Percentiles rank a stretch among this genome's conserved stretches.
Evolutionary conservation across 345 rosid genomes (phyloP).

Genomic region (Hypericum perforatum): DNA sequence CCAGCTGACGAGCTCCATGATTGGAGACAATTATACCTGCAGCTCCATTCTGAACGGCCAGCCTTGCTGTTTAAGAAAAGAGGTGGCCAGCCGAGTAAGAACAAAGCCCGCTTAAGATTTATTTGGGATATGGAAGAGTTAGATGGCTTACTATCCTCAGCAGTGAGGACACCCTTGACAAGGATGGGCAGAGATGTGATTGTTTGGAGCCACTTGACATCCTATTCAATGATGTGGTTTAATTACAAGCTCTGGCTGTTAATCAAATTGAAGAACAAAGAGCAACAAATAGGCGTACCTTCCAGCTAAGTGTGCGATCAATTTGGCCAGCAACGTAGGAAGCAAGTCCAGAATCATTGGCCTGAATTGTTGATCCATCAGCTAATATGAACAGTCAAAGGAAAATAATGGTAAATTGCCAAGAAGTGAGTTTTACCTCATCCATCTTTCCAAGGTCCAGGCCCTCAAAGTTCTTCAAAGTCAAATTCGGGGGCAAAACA

Average conservation of each 20-base stretch:
- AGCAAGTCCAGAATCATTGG: conserved; percentile 77
- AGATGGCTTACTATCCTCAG: conserved; percentile 64
- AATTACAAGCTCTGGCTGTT: too few species aligned
- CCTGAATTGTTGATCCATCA: conserved; percentile 29
- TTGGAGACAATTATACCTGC: conserved; percentile 92
- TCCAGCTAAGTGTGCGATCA: conserved; percentile 82
- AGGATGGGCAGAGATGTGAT: conserved; percentile 87
- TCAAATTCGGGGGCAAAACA: conserved; percentile 55
- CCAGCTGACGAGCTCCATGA: conserved; percentile 95
- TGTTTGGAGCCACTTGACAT: conserved; percentile 84
- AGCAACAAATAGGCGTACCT: conserved; percentile 28
- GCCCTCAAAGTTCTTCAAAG: conserved; percentile 86
- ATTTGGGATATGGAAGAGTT: background rate
- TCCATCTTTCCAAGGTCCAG: conserved; percentile 72
- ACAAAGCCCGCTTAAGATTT: background rate
- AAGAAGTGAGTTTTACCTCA: conserved; percentile 25
- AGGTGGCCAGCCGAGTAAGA: too few species aligned
- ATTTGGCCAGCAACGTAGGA: conserved; percentile 83
- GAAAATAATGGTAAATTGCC: background rate
- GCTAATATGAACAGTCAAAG: conserved; percentile 1
- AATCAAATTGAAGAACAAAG: too few species aligned
- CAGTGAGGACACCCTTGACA: conserved; percentile 84
- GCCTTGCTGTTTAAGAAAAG: conserved; percentile 36
- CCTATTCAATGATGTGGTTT: conserved; percentile 30
- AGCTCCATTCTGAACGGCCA: conserved; percentile 62